Conservation (phyloP, 208 protist genomes). For the Leishmania tarentolae region DNA sequence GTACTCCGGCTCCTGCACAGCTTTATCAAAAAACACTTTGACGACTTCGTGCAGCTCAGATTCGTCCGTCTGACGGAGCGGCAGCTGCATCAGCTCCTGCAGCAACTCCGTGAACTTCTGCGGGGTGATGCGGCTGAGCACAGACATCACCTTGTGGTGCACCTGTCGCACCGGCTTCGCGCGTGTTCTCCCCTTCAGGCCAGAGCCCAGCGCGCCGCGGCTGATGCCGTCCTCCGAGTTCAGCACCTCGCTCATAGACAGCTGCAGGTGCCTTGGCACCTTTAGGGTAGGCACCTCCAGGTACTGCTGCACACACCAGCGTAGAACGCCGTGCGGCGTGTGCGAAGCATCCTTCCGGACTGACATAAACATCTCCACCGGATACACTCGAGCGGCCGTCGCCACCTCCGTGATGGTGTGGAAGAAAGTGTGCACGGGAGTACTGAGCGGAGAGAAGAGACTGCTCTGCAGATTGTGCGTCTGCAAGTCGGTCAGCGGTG, state of each 20-base stretch:
- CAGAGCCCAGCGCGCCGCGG: constrained; percentile 64
- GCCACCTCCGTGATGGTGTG: constrained; percentile 71
- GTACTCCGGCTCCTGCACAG: constrained; percentile 83
- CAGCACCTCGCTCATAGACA: constrained; percentile 64
- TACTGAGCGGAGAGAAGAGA: constrained; percentile 64
- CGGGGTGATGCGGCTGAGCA: constrained; percentile 83
- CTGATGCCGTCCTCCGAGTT: constrained; percentile 50
- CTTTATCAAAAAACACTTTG: constrained; percentile 88
- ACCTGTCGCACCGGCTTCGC: constrained; percentile 66
- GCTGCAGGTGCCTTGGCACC: constrained; percentile 78
- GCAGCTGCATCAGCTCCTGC: constrained; percentile 75
- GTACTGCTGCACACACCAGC: constrained; percentile 80
- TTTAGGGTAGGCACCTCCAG: constrained; percentile 72
- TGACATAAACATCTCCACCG: constrained; percentile 82
- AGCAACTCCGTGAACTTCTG: constrained; percentile 80
- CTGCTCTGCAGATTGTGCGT: constrained; percentile 32
- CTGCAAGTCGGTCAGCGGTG: constrained; percentile 24
- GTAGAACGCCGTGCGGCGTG: constrained; percentile 83
- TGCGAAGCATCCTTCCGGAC: constrained; percentile 79
- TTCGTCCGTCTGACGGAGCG: constrained; percentile 76
- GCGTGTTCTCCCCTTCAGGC: constrained; percentile 51
- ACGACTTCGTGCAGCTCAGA: constrained; percentile 83
- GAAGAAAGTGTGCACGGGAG: constrained; percentile 51
- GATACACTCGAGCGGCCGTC: constrained; percentile 52
- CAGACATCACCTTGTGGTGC: constrained; percentile 87